Conservation (phyloP, 2,329 filamentous ascomycete genomes). For the Fusarium acutatum region DNA sequence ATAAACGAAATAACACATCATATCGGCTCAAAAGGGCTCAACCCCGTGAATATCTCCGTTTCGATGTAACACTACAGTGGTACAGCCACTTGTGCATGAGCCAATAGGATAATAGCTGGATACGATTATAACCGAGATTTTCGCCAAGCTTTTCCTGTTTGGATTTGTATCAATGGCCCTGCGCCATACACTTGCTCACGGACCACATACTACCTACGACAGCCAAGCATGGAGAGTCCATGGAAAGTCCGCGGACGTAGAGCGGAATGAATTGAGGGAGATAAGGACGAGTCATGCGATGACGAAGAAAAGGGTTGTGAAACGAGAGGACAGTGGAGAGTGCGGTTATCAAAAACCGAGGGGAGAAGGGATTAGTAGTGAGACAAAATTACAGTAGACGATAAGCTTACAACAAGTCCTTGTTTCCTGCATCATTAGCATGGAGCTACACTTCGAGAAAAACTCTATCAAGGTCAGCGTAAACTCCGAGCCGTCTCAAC, state of each 20-base stretch:
- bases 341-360: rapidly evolving
- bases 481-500: background rate
- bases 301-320: background rate
- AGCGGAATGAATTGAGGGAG: rapidly evolving
- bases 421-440: background rate
- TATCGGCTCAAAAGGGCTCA: background rate
- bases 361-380: rapidly evolving
- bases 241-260: background rate
- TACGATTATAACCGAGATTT: background rate
- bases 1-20: background rate
- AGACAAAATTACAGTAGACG: background rate
- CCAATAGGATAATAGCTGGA: background rate
- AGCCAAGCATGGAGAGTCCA: background rate
- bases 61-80: rapidly evolving
- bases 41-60: background rate
- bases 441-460: rapidly evolving
- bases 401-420: background rate
- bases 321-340: background rate
- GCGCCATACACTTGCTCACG: too few species aligned
- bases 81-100: background rate
- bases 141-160: background rate
- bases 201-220: too few species aligned
- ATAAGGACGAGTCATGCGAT: background rate
- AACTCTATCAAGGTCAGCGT: rapidly evolving
- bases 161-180: too few species aligned